Evolutionary conservation across 805 yeast genomes (phyloP).

Genomic region (Kazachstania africana): DNA sequence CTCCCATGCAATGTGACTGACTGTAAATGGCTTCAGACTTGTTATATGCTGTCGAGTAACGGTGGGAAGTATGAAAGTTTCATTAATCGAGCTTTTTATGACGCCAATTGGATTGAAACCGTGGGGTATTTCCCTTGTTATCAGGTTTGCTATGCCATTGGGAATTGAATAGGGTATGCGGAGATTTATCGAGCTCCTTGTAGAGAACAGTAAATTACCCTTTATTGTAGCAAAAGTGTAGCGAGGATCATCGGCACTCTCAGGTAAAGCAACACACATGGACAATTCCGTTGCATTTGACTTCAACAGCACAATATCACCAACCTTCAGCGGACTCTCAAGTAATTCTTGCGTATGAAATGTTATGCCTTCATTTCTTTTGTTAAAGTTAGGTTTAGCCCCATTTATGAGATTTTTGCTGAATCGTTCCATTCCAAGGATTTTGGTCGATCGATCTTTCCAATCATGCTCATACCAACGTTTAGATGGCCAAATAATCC

Average conservation of each 20-base stretch:
- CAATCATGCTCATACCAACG: conserved; percentile 11
- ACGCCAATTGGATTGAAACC: conserved; percentile 26
- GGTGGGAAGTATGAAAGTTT: conserved; percentile 24
- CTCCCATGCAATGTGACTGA: conserved; percentile 33
- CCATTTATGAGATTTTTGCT: too few relatives aligned
- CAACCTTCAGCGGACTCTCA: conserved; percentile 29
- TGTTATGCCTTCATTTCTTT: too few relatives aligned
- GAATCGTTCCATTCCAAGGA: too few relatives aligned
- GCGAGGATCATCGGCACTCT: conserved; percentile 35
- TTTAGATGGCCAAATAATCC: conserved; percentile 17
- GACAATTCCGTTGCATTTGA: conserved; percentile 36
- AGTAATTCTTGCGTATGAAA: conserved; percentile 1
- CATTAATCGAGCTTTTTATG: conserved; percentile 13
- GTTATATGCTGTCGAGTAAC: conserved; percentile 25
- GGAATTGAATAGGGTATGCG: conserved; percentile 38
- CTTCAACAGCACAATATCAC: conserved; percentile 51
- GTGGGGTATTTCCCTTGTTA: conserved; percentile 12
- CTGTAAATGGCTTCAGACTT: conserved; percentile 23
- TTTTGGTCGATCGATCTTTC: too few relatives aligned
- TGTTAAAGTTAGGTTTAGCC: too few relatives aligned
- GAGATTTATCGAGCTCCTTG: conserved; percentile 33
- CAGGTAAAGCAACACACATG: conserved; percentile 45
- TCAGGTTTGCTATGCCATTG: conserved; percentile 4
- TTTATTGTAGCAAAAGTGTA: conserved; percentile 45
- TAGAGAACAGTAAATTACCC: conserved; percentile 44